Base-by-base conservation (phyloP, 139 green algal species). In the Closterium sp. region DNA sequence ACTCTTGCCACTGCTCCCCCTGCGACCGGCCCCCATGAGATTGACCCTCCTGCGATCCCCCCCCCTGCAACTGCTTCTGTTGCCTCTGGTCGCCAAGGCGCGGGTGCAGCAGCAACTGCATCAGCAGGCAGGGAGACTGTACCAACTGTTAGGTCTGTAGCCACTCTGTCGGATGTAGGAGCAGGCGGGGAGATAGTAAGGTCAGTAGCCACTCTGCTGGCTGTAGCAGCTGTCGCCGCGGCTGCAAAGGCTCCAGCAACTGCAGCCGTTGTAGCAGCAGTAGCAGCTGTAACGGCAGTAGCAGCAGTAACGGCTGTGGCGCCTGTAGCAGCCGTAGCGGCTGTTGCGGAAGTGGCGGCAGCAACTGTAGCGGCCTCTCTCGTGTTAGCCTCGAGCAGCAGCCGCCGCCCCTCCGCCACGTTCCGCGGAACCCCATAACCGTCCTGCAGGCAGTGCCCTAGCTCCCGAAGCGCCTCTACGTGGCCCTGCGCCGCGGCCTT, bases 401-500 rank as follows among this genome's bases (percentile, higher is more conserved):
- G 92, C 1, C 89, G 70, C 6, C 89, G 2, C 7, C 92, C 92
- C 22, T 90, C 28, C 45, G 89, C 29, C 11, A 50, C 90, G 90
- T 94, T 93, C 4, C 42, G 70, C 29, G 89, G 38, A 30, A 94
- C 32, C 30, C 92, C 92, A 29, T 93, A 94, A 17, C 92, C 92
- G 89, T 94, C 92, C 42, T 94, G 92, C 21, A 94, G 92, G 90
- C 92, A 94, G 45, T 94, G 92, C 19, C 92, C 92, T 0, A 94
- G 92, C 92, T 94, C 92, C 9, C 92, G 19, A 21, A 94, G 30
- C 10, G 92, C 92, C 27, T 94, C 89, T 27, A 94, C 90, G 89
- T 91, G 85, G 38, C 89, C 89, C 0, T 86, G 62, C 29, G 88
- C 31, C 11, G 87, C 91, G 21, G 91, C 91, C n/a, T 89, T 94